phyloP scores from a whole-genome alignment of 306 rosid species.

The Medicago lupulina region DNA sequence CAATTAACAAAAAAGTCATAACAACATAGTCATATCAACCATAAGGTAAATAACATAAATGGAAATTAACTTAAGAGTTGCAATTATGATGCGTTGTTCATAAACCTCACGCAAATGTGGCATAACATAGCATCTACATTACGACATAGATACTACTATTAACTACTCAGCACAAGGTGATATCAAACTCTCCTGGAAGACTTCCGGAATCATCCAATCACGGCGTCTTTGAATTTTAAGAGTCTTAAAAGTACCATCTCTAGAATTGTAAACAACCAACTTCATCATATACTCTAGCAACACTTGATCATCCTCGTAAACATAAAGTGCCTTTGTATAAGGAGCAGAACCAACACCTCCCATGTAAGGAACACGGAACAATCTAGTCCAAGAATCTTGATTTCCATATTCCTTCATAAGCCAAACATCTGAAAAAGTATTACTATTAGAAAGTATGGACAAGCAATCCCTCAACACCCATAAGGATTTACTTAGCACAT shows the following conservation, averaged over 20 bases:
- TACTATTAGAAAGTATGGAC: not conserved
- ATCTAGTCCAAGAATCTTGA: slow-evolving; percentile 43
- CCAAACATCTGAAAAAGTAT: slow-evolving; percentile 20
- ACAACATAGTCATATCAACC: not conserved
- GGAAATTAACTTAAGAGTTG: not conserved
- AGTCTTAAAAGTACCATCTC: not conserved
- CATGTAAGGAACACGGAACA: slow-evolving; percentile 13
- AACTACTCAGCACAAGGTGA: slow-evolving; percentile 36
- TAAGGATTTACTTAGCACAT: too few species aligned
- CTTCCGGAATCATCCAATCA: not conserved
- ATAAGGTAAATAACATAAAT: too few species aligned
- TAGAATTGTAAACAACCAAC: slow-evolving; percentile 31
- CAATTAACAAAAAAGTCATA: too few species aligned
- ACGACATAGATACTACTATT: too few species aligned
- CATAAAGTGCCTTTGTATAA: not conserved
- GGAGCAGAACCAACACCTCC: not conserved
- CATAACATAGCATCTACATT: too few species aligned
- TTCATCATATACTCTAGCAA: not conserved
- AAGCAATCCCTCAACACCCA: slow-evolving; percentile 38
- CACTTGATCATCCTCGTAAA: slow-evolving; percentile 34
- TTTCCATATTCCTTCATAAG: slow-evolving; percentile 47
- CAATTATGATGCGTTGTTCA: too few species aligned
- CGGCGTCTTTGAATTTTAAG: not conserved
- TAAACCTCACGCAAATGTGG: too few species aligned
- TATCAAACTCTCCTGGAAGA: slow-evolving; percentile 43